Evolutionary conservation across 176 grass and related monocot genomes (phyloP), one percentile per base, ranked within the genome.

Genomic region (Rhynchospora tenuis): DNA sequence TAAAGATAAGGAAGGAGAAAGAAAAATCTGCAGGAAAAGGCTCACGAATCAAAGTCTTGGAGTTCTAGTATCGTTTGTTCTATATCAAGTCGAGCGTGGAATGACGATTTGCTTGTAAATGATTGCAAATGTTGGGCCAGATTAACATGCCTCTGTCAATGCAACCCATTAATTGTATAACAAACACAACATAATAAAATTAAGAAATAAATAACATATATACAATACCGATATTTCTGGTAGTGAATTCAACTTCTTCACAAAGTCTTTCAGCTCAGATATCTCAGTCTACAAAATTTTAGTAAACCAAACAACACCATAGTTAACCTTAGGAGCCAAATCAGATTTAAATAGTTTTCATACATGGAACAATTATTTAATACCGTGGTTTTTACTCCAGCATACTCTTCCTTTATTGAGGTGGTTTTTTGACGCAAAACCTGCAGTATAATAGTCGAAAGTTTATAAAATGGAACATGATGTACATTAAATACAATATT

Each of bases 241-340:
- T 50, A 98, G 82, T 0, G 95, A 98, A 81, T 98, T 90, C 68
- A 98, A 85, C 70, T 91, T 94, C 84, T 91, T 94, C 67, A 94
- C 95, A 84, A 98, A 98, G 93, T 98, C 91, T 89, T 94, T 98
- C 73, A 98, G 89, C 89, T 94, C 92, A 27, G 95, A 98, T 93
- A 98, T 93, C 59, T 98, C 92, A 20, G 92, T 92, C 95, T 98
- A 87, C 81, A 55, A 75, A 76, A 28, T 54, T 76, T 76, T 48
- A 76, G 50, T 29, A 54, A 76, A 76, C 52, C 48, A 55, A 55
- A 76, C 48, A 5, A 54, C 29, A 75, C 23, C 16, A 54, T 75
- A 54, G n/a, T 52, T 45, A 45, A 67, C 11, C 38, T 64, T 22
- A 27, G 33, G 15, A 61, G 80, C 29, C 47, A 67, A 50, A 43